Base-by-base conservation (phyloP, 2,329 filamentous ascomycete genomes). In the Colletotrichum eleusines region DNA sequence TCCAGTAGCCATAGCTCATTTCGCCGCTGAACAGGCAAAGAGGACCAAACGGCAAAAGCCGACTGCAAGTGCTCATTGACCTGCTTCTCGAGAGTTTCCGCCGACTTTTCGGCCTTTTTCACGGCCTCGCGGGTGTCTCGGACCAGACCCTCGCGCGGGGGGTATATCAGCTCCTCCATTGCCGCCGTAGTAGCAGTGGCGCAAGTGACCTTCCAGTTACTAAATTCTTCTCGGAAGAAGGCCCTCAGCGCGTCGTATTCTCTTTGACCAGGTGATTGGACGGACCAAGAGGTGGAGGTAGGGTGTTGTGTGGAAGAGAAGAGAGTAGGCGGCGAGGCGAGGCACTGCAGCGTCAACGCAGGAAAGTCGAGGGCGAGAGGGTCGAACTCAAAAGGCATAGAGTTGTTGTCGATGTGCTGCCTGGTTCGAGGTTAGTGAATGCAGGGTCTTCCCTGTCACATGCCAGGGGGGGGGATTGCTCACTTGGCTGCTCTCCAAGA, bases 301-400 rank as follows among this genome's bases (percentile, higher is more conserved):
- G 94, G 86, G 76, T 97, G 92, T 38, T 94, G 94, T 8, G 91
- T 93, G 0, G 91, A 89, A 12, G 93, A 92, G 82, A 95, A 95
- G 8, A 98, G 85, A 0, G 94, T 96, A 5, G 93, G 91, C 3
- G 95, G 94, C 12, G 93, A 87, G 44, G 92, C 89, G 1, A 98
- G 89, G 74, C 95, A 91, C 73, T 92, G 93, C 14, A 98, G 88
- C 44, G 92, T 94, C 50, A 98, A 87, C 8, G 92, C 91, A 8
- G 95, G 94, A 76, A 97, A 98, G 71, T 94, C 94, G 78, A 97
- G 89, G 6, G 92, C 87, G 72, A 95, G 89, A 42, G 95, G 92
- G 74, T 98, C 93, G 81, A 97, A 97, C 74, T 95, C 92, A 75
- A 91, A 91, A 3, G 89, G 89, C 74, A 84, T 83, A 11, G 87